Evolutionary conservation across 1,139 yeast species (phyloP).

Genomic region (Lodderomyces jiufengensis): DNA sequence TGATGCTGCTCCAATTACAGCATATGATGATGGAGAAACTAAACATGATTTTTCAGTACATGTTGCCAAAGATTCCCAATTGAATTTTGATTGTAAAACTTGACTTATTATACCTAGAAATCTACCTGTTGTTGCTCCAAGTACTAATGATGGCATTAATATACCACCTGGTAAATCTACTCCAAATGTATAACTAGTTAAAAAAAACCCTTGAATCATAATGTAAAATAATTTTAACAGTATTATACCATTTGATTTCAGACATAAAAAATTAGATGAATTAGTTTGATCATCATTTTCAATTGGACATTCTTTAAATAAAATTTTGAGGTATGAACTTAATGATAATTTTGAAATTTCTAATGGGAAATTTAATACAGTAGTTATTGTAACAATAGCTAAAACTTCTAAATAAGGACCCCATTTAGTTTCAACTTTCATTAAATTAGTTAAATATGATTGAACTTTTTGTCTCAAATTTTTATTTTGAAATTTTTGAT

Average conservation of each 20-base stretch:
- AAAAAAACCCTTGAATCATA: conserved; percentile 49
- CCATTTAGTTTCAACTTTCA: conserved; percentile 14
- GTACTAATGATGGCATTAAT: conserved; percentile 65
- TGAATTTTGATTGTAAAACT: conserved; percentile 40
- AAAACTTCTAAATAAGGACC: conserved; percentile 46
- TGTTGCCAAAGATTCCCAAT: conserved; percentile 40
- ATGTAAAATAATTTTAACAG: conserved; percentile 42
- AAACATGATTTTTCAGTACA: conserved; percentile 51
- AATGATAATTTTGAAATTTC: conserved; percentile 54
- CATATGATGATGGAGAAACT: conserved; percentile 58
- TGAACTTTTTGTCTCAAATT: conserved; percentile 20
- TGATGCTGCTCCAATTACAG: conserved; percentile 60
- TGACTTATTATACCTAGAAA: conserved; percentile 61
- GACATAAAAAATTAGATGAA: conserved; percentile 36
- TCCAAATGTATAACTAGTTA: conserved; percentile 65
- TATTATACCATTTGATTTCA: conserved; percentile 23
- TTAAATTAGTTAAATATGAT: conserved; percentile 16
- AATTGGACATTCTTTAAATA: conserved; percentile 63
- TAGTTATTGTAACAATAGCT: conserved; percentile 46
- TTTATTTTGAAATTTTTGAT: conserved; percentile 27
- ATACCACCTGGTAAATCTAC: conserved; percentile 71
- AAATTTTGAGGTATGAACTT: conserved; percentile 49
- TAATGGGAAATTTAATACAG: conserved; percentile 53
- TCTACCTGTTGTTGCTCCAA: conserved; percentile 72
- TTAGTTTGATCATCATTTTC: conserved; percentile 13